phyloP scores from a whole-genome alignment of 2,329 filamentous ascomycete genomes.

The Aureobasidium leucospermi region DNA sequence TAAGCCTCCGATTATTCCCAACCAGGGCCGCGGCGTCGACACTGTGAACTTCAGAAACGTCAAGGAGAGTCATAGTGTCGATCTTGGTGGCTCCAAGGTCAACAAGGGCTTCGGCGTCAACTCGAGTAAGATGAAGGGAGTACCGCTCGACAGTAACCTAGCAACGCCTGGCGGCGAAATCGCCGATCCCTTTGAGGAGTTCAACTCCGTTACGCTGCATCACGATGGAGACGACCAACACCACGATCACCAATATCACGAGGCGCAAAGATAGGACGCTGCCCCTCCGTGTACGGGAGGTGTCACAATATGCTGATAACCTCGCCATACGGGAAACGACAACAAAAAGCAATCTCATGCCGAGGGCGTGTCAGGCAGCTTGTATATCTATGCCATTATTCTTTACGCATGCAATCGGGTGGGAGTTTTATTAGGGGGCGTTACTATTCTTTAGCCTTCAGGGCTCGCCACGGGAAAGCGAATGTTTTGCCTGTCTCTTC shows the following conservation, averaged over 20 bases:
- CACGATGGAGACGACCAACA: constrained; percentile 71
- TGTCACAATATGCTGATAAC: background rate
- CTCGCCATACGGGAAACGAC: background rate
- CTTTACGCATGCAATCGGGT: constrained; percentile 2
- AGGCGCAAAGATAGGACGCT: constrained; percentile 6
- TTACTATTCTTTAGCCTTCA: background rate
- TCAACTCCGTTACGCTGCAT: constrained; percentile 95
- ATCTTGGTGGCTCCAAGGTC: constrained; percentile 57
- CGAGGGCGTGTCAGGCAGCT: background rate
- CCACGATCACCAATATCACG: constrained; percentile 5
- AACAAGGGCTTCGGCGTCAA: constrained; percentile 31
- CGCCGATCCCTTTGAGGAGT: constrained; percentile 92
- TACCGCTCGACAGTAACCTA: constrained; percentile 78
- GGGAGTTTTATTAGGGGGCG: background rate
- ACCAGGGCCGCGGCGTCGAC: constrained; percentile 82
- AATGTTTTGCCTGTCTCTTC: constrained; percentile 2
- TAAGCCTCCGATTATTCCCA: constrained; percentile 94
- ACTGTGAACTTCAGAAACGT: constrained; percentile 97
- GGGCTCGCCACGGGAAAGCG: background rate
- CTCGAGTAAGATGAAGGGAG: constrained; percentile 55
- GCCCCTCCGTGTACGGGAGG: background rate
- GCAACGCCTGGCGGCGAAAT: constrained; percentile 77
- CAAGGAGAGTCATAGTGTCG: constrained; percentile 93
- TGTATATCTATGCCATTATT: constrained; percentile 13
- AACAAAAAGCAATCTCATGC: constrained; percentile 1